Base-by-base conservation (phyloP, 441 rosid species). In the Populus hybrid region DNA sequence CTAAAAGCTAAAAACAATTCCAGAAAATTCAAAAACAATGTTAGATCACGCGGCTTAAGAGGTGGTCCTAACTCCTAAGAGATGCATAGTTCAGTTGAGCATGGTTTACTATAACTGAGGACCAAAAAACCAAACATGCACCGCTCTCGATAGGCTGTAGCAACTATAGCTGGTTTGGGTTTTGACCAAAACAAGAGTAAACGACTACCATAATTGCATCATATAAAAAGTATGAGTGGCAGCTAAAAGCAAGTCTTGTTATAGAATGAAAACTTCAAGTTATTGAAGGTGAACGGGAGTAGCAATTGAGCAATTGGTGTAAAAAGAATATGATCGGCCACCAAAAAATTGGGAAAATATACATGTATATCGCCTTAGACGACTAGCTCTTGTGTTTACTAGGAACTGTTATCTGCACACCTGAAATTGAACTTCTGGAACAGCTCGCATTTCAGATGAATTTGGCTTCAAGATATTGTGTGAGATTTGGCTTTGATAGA, bases 341-440 rank as follows among this genome's bases (percentile, higher is more conserved):
- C 77, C 72, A 36, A 3, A 53, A 69, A 65, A n/a, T 5, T 68
- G n/a, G 5, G 6, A 38, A 72, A 36, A 75, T 74, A 59, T 86
- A 84, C 84, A 82, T 11, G 80, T 59, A 75, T 75, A 76, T 69
- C 70, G 81, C 75, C 82, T 61, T n/a, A 11, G 72, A 80, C 38
- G 66, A 67, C 68, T 63, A 63, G 78, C 50, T 77, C 28, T 10
- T 42, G 61, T 46, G 34, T 14, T 59, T 71, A 38, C 77, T 30
- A 59, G 73, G 68, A 74, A 70, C 64, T 80, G 73, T 75, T 68
- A 75, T 78, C 79, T 81, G 82, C 84, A 80, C 72, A 77, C 76
- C 86, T 78, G 79, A 77, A 75, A 69, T 69, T 46, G 63, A 79
- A 76, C 70, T 46, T 74, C 77, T 67, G 68, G 30, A 23, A 75